phyloP scores from a whole-genome alignment of 2,329 filamentous ascomycete genomes.

The Pseudocercospora ulei region DNA sequence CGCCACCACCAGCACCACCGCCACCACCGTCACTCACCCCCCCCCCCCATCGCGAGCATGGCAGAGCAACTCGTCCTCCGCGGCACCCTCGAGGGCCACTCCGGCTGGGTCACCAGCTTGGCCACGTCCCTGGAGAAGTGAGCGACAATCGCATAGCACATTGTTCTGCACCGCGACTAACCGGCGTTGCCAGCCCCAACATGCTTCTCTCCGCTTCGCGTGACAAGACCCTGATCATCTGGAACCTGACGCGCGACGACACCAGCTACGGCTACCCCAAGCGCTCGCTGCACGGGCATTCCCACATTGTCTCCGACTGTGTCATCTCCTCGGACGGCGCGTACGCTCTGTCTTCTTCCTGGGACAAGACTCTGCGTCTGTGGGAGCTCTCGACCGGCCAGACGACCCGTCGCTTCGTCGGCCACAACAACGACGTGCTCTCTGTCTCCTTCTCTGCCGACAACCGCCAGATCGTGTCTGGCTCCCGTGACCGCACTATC shows the following conservation, averaged over 20 bases:
- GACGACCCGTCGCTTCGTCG: slow-evolving; percentile 96
- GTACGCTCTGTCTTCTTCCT: slow-evolving; percentile 96
- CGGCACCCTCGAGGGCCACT: slow-evolving; percentile 63
- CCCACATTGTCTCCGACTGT: slow-evolving; percentile 99
- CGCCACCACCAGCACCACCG: neutral
- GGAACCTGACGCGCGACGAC: slow-evolving; percentile 99
- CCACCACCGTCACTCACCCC: neutral
- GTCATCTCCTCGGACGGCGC: slow-evolving; percentile 99
- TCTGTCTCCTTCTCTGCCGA: slow-evolving; percentile 99
- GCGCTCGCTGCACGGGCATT: slow-evolving; percentile 96
- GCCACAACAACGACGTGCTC: slow-evolving; percentile 98
- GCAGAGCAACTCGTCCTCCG: slow-evolving; percentile 40
- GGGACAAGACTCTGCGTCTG: slow-evolving; percentile 99
- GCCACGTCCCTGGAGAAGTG: slow-evolving; percentile 98
- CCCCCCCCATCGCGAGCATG: slow-evolving; percentile 25
- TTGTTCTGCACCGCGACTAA: slow-evolving; percentile 16
- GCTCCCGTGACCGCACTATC: slow-evolving; percentile 95
- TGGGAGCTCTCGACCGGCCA: slow-evolving; percentile 97
- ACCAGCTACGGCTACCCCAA: slow-evolving; percentile 97
- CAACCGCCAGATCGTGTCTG: slow-evolving; percentile 99
- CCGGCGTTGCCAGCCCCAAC: slow-evolving; percentile 61
- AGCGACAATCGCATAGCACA: slow-evolving; percentile 9
- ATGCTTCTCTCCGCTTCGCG: slow-evolving; percentile 97
- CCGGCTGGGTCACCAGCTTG: slow-evolving; percentile 98
- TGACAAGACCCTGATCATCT: slow-evolving; percentile 99